Evolutionary conservation across 495 filamentous ascomycete genomes (phyloP).

Genomic region (Xylaria palmicola): DNA sequence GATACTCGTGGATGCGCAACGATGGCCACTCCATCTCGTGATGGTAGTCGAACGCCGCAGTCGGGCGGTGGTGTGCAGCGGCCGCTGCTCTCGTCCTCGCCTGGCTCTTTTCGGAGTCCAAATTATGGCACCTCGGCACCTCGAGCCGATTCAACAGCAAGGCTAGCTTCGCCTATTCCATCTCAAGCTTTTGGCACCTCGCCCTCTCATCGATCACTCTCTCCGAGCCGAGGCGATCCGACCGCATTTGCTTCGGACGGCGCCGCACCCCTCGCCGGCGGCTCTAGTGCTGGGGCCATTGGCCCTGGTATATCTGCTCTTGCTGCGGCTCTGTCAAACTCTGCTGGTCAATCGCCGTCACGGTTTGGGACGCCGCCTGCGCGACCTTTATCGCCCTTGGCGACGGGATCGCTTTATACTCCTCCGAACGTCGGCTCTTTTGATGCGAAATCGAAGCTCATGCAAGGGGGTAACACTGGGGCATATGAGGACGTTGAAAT

Average conservation of each 20-base stretch:
- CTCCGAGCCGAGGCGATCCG: conserved; percentile 26
- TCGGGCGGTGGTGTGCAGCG: conserved; percentile 29
- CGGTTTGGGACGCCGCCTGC: conserved; percentile 60
- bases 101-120: conserved; percentile 44
- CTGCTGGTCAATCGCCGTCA: conserved; percentile 59
- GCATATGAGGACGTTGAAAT: conserved; percentile 79
- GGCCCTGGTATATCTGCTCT: conserved; percentile 77
- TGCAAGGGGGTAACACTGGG: conserved; percentile 35
- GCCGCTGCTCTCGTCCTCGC: conserved; percentile 46
- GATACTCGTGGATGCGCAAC: not conserved
- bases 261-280: conserved; percentile 50
- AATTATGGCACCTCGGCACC: conserved; percentile 45
- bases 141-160: conserved; percentile 67
- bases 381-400: conserved; percentile 55
- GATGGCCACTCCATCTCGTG: conserved; percentile 30
- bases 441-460: conserved; percentile 55
- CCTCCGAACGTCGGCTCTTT: conserved; percentile 79
- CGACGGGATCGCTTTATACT: conserved; percentile 45
- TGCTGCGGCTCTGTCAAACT: conserved; percentile 69
- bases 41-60: conserved; percentile 29
- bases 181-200: conserved; percentile 52
- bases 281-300: conserved; percentile 47
- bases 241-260: conserved; percentile 26
- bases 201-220: conserved; percentile 35
- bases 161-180: conserved; percentile 68